Evolutionary conservation across 371 early-diverging fungal genomes (phyloP), one percentile per base, ranked within the genome.

Genomic region (Fennellomyces sp.): DNA sequence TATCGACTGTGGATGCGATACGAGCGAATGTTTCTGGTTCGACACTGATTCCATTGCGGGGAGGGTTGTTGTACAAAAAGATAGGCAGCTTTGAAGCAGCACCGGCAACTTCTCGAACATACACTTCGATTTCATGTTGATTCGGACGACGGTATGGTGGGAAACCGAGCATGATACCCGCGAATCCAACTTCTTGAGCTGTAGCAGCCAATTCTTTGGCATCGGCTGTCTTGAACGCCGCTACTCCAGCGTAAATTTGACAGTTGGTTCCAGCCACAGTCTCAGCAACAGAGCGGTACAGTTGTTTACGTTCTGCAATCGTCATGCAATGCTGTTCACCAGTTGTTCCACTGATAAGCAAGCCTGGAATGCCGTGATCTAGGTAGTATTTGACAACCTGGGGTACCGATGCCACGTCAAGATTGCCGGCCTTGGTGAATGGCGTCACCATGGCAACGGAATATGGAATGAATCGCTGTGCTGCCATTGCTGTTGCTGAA

Each of bases 241-340:
- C 72, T 19, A 71, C 68, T 42, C 72, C 72, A 13, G 68, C 72
- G 54, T 71, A 71, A 10, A 71, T 13, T 27, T 57, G 55, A 41
- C 56, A 70, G 50, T 23, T 36, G 33, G 42, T 56, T 7, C 52
- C 52, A 17, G 52, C 52, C 4, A 33, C 28, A n/a, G 52, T 33
- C 12, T 29, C 21, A 10, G 57, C 55, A 6, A 68, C 68, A 12
- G 47, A 10, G 23, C 39, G 8, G 19, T 59, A 71, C 1, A 71
- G 12, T 25, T 65, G 61, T 17, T 71, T 71, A 35, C 72, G 68
- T 26, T 71, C 72, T 15, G 19, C 42, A 29, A 71, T 60, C 0
- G 65, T 62, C 54, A 71, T 49, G 21, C 68, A 68, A 56, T 71
- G 72, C n/a, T 71, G 72, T 29, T 71, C 72, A 29, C 72, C 72